Base-by-base conservation (phyloP, 176 grass and related monocot genomes). In the Musa itinerans region DNA sequence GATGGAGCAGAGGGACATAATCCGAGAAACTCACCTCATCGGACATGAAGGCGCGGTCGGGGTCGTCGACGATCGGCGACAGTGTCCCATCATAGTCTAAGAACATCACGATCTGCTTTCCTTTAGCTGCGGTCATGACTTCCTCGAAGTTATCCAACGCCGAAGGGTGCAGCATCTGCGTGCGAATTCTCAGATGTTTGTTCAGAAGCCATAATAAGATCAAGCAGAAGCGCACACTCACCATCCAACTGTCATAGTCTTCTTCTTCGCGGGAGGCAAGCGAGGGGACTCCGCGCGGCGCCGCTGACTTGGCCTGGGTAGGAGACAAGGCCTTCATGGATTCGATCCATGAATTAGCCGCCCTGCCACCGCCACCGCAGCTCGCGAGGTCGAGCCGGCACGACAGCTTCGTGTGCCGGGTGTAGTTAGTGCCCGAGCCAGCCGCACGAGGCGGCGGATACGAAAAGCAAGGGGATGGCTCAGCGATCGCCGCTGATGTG, bases 91-190 rank as follows among this genome's bases (percentile, higher is more conserved):
- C 77, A 53, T 79, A 79, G 64, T 79, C 77, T 24, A 79, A 57
- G 65, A 79, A 79, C 77, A 79, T 79, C 11, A 79, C 53, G 14
- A 79, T 65, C 77, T 79, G 65, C 77, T 79, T 79, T 2, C 77
- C 77, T 65, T 70, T 55, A 2, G 77, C 21, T 23, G 65, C 52
- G 9, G 23, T 11, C 27, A 69, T 56, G 23, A 79, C 19, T 23
- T 79, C 51, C 52, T 69, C 65, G 25, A 79, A 79, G 53, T 49
- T 79, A 16, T 26, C 57, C 77, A 79, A 69, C 20, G 77, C 77
- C 50, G 77, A 79, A 10, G 77, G 77, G 23, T 79, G 65, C 65
- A 53, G 15, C 52, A 29, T 69, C 77, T 79, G 77, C 65, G 3
- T 52, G 8, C 15, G 48, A 51, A 29, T 51, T 50, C 48, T n/a